Evolutionary conservation across 495 filamentous ascomycete genomes (phyloP).

Genomic region (Cladorrhinum samala): DNA sequence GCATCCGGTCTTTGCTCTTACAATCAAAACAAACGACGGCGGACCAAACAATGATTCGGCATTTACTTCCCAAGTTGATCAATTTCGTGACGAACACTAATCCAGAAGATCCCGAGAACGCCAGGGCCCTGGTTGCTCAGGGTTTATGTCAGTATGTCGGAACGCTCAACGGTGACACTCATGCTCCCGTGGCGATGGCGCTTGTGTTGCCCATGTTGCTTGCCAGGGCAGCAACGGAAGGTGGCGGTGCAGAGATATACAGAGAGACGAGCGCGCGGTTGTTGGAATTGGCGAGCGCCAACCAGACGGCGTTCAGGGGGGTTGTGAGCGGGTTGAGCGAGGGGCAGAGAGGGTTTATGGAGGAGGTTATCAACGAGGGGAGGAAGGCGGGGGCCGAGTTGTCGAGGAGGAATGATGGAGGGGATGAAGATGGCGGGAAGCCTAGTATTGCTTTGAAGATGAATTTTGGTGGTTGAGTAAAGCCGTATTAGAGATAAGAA

Average conservation of each 20-base stretch:
- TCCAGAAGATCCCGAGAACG: constrained; percentile 67
- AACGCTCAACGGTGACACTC: constrained; percentile 43
- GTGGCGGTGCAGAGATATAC: constrained; percentile 45
- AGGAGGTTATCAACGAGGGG: constrained; percentile 69
- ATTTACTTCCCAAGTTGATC: constrained; percentile 70
- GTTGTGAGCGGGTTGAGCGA: constrained; percentile 67
- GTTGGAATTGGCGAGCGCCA: constrained; percentile 70
- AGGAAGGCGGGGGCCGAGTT: constrained; percentile 23
- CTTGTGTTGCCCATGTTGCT: constrained; percentile 77
- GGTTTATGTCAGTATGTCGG: constrained; percentile 65
- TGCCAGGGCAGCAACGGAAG: constrained; percentile 53
- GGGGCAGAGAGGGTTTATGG: constrained; percentile 69
- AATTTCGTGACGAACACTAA: constrained; percentile 63
- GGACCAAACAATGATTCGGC: constrained; percentile 65
- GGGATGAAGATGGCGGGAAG: constrained; percentile 46
- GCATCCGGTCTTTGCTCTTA: constrained; percentile 73
- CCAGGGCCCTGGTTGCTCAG: constrained; percentile 60
- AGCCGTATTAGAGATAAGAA: not conserved
- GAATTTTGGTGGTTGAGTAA: constrained; percentile 60
- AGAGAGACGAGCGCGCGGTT: constrained; percentile 68
- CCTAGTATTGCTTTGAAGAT: constrained; percentile 93
- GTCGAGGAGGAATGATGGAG: constrained; percentile 27
- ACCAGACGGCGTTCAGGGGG: constrained; percentile 66
- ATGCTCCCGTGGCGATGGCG: constrained; percentile 54
- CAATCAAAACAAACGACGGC: constrained; percentile 53